A percentile compares a stretch with the other conserved stretches of the same genome.
These are phyloP conservation scores for Psophocarpus tetragonolobus DNA, from an alignment of 306 rosid genomes.

Conservation along the genomic window DNA sequence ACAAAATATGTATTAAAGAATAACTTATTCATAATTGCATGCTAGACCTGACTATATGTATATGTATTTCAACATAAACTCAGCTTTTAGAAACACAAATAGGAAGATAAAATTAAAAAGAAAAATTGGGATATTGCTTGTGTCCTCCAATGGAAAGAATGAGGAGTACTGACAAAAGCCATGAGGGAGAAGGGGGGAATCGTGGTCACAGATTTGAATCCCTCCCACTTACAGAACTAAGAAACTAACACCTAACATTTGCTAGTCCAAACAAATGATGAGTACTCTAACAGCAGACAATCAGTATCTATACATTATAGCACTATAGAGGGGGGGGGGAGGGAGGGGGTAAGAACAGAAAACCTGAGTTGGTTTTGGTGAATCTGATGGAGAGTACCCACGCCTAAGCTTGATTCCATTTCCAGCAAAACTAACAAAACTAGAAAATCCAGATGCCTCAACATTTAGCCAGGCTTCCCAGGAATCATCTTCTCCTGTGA, in stretches of 20 bases:
- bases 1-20: constrained; percentile 1
- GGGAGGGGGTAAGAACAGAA: background rate
- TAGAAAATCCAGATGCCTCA: constrained; percentile 88
- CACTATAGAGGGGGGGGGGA: too few species aligned
- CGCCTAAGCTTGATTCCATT: constrained; percentile 89
- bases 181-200: too few species aligned
- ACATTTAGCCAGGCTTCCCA: constrained; percentile 98
- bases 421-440: constrained; percentile 59
- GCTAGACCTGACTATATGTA: background rate
- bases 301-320: constrained; percentile 1
- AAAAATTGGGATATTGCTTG: background rate
- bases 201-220: too few species aligned
- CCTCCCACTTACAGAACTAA: too few species aligned
- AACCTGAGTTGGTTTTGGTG: constrained; percentile 87
- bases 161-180: too few species aligned
- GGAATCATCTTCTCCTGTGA: constrained; percentile 88
- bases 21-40: background rate
- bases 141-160: background rate
- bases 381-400: constrained; percentile 83
- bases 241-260: too few species aligned
- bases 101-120: constrained; percentile 26
- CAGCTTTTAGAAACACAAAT: background rate
- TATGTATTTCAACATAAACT: constrained; percentile 4
- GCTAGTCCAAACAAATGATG: too few species aligned
- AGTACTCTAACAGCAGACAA: background rate